A percentile compares a stretch with the other conserved stretches of the same genome.
Evolutionary conservation across 2,329 filamentous ascomycete species (phyloP).

Genomic region (Lithohypha guttulata): DNA sequence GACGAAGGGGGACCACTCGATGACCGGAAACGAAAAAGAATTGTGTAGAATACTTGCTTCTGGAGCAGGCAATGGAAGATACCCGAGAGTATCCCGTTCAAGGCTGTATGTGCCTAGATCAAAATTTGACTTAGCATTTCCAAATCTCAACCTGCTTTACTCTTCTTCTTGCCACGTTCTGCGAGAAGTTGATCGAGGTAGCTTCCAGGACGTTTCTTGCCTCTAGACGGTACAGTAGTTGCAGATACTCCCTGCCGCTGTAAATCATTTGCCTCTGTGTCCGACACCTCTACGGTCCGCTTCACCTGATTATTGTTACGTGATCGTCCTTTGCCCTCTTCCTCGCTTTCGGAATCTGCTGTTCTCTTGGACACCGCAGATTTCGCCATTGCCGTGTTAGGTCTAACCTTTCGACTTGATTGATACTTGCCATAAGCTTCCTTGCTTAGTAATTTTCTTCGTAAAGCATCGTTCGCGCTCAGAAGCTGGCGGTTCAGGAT

Average conservation of each 20-base stretch:
- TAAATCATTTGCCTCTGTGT: too few species aligned
- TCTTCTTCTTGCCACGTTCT: conserved; percentile 17
- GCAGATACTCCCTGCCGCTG: too few species aligned
- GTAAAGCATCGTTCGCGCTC: conserved; percentile 8
- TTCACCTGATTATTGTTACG: too few species aligned
- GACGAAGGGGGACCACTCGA: conserved; percentile 44
- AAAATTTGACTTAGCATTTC: conserved; percentile 3
- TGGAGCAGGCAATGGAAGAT: too few species aligned
- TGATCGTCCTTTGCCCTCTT: conserved; percentile 12
- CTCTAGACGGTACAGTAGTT: not conserved
- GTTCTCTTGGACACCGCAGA: not conserved
- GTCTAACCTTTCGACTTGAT: not conserved
- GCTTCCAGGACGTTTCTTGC: conserved; percentile 16
- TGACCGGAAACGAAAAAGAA: conserved; percentile 51
- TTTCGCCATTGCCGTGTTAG: conserved; percentile 3
- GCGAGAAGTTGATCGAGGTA: conserved; percentile 21
- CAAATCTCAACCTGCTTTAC: not conserved
- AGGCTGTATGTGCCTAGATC: too few species aligned
- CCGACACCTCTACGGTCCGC: too few species aligned
- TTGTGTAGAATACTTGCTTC: too few species aligned
- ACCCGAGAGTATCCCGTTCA: too few species aligned
- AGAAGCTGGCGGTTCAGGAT: not conserved
- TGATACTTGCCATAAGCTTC: conserved; percentile 6
- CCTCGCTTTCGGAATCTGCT: conserved; percentile 10
- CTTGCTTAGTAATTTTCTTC: conserved; percentile 5